Evolutionary conservation across 139 green algal species (phyloP).

Genomic region (Raphidocelis subcapitata): DNA sequence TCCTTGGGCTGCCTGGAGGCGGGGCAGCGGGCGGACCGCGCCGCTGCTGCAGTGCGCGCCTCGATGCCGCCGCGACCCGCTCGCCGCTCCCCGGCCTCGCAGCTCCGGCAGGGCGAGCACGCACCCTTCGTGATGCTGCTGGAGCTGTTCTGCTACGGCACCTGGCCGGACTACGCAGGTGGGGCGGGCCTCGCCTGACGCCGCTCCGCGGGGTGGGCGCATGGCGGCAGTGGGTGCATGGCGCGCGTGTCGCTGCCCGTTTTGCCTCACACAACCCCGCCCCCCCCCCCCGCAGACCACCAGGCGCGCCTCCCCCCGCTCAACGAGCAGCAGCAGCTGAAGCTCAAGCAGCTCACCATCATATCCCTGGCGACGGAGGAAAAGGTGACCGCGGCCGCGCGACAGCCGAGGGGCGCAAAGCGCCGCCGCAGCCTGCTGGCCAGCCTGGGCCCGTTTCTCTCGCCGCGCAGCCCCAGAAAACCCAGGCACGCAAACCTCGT

Average conservation of each 20-base stretch:
- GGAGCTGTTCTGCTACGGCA: constrained; percentile 84
- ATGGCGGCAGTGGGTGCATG: not conserved
- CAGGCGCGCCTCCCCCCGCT: constrained; percentile 34
- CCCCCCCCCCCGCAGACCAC: constrained; percentile 18
- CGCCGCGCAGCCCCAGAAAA: not conserved
- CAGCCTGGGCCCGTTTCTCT: not conserved
- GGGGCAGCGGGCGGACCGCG: too few relatives aligned
- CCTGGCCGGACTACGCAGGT: constrained; percentile 78
- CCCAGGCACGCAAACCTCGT: not conserved
- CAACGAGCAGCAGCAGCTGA: constrained; percentile 58
- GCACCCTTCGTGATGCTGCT: constrained; percentile 51
- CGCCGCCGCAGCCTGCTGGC: too few relatives aligned
- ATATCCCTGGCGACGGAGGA: constrained; percentile 53
- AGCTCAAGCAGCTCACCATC: constrained; percentile 88
- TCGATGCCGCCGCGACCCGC: too few relatives aligned
- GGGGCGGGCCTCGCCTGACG: constrained; percentile 4
- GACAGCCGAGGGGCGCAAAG: not conserved
- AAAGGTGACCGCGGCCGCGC: constrained; percentile 47
- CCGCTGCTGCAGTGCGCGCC: not conserved
- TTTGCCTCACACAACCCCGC: not conserved
- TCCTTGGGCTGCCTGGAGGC: not conserved
- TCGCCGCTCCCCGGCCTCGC: not conserved
- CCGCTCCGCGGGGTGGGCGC: not conserved
- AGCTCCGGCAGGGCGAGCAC: constrained; percentile 33
- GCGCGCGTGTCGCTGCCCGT: not conserved